A percentile compares a stretch with the other conserved stretches of the same genome.
These are phyloP conservation scores for Lactarius deliciosus DNA, from an alignment of 768 basidiomycete genomes.

Conservation along the genomic window DNA sequence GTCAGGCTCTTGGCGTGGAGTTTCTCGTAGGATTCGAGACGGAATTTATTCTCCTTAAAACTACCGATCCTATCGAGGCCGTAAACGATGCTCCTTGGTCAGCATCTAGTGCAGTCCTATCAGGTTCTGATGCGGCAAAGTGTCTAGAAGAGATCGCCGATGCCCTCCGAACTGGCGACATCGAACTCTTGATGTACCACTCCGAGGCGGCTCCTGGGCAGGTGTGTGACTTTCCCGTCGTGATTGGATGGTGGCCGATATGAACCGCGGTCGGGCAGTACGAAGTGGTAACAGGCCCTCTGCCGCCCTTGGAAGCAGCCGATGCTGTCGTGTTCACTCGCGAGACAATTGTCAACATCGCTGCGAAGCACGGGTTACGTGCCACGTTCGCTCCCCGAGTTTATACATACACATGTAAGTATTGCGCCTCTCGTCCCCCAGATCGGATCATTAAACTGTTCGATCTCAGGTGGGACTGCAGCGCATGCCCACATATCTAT, in stretches of 20 bases:
- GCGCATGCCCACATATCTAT: constrained; percentile 69
- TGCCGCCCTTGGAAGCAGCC: constrained; percentile 62
- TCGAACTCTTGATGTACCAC: constrained; percentile 70
- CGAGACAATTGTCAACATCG: constrained; percentile 67
- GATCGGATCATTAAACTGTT: background rate
- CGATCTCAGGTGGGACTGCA: constrained; percentile 48
- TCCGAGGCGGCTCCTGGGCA: constrained; percentile 71
- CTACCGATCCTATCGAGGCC: constrained; percentile 45
- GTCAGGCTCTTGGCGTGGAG: constrained; percentile 39
- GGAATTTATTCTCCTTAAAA: constrained; percentile 67
- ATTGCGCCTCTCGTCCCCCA: background rate
- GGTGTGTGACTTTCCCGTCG: constrained; percentile 35
- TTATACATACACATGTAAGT: constrained; percentile 41
- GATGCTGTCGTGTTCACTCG: constrained; percentile 67
- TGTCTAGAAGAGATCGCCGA: constrained; percentile 62
- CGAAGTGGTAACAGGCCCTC: constrained; percentile 67
- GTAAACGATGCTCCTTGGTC: constrained; percentile 53
- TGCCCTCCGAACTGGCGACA: constrained; percentile 45
- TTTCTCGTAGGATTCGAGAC: constrained; percentile 70
- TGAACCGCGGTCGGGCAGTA: constrained; percentile 40
- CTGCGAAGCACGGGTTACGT: constrained; percentile 58
- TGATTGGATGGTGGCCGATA: background rate
- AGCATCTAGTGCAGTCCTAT: constrained; percentile 37
- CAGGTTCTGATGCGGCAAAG: constrained; percentile 48
- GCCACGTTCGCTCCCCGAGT: constrained; percentile 68